Base-by-base conservation (phyloP, 495 filamentous ascomycete species). In the Lineolata rhizophorae region DNA sequence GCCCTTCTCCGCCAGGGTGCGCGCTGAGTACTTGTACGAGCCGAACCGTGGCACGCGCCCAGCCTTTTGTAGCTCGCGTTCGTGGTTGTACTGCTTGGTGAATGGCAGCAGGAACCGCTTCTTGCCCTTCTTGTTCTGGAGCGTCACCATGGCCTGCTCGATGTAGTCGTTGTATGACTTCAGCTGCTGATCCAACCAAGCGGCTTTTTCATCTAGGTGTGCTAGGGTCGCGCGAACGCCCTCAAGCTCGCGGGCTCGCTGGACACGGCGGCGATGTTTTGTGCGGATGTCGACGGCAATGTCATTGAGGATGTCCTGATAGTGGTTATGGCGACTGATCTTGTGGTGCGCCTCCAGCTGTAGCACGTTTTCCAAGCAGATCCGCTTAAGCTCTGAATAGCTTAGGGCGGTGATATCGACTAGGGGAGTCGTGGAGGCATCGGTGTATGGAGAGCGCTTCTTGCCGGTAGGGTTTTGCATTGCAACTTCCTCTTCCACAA, bases 121-220 rank as follows among this genome's bases (percentile, higher is more conserved):
- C 55, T 92, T 91, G 35, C 67, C 84, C 53, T 93, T 91, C 56
- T 92, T 93, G 52, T 76, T 87, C 53, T 95, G 90, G 30, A 99
- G 66, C n/a, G 90, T 95, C 32, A 84, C 64, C 83, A 99, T 92
- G 13, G 87, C 82, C 50, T 94, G 84, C 59, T 99, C 87, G 44
- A 99, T 92, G 49, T 94, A 95, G 53, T 95, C 82, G 48, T 99
- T 93, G 60, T 94, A 99, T 39, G 72, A 82, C 60, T 92, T 90
- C 26, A 93, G 66, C 54, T 95, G 90, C 38, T 78, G 72, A 43
- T 99, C 90, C 1, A 99, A 64, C 56, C 82, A 95, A 30, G 65
- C 62, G 16, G 87, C 83, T 52, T 99, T 94, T 41, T 90, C 79
- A 49, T 81, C 77, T 32, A 99, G 58, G 39, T 85, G 77, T 5